Base-by-base conservation (phyloP, 371 early-diverging fungal genomes). In the Dinochytrium kinnereticum region DNA sequence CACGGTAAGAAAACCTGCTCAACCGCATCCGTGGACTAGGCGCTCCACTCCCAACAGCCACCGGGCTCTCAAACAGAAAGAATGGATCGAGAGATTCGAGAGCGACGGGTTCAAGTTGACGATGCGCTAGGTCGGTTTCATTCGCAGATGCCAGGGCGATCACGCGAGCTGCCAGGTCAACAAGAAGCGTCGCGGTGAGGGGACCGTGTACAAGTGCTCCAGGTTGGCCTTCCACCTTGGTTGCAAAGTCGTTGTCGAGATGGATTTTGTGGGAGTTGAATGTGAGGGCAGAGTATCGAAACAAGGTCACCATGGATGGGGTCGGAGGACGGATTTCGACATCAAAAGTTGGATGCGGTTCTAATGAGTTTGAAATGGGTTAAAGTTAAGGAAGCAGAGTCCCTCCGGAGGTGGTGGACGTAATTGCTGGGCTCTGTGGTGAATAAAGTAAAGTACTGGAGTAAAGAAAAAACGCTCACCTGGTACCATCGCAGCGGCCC, bases 181-280 rank as follows among this genome's bases (percentile, higher is more conserved):
- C 79, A 57, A 94, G 81, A 31, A 90, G 78, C 0, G 95, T 94
- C 36, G 89, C 86, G 5, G 93, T 91, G 33, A 95, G 80, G 36
- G 95, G 95, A 0, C 94, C 94, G 76, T 94, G 94, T 24, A 94
- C 93, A 17, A 95, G 71, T 53, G 51, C 15, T 38, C 73, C 88
- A 61, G 90, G 89, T 68, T 94, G 93, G 19, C 88, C 88, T 76
- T 95, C 95, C 1, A 87, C 76, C 28, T 85, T 71, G 30, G 84
- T 84, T 26, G 91, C 88, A 74, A 93, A 94, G 1, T 75, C 73
- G 44, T 86, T 81, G 75, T 95, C 93, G 80, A 90, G 94, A 76
- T 95, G 95, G 55, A 95, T 94, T 38, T 85, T 85, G 76, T 95
- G 95, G 59, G 89, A 87, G 78, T 95, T 95, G 81, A 91, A 95